Percentiles rank a stretch among this genome's conserved stretches.
phyloP scores from a whole-genome alignment of 1,139 yeast species.

The Candida sp. region DNA sequence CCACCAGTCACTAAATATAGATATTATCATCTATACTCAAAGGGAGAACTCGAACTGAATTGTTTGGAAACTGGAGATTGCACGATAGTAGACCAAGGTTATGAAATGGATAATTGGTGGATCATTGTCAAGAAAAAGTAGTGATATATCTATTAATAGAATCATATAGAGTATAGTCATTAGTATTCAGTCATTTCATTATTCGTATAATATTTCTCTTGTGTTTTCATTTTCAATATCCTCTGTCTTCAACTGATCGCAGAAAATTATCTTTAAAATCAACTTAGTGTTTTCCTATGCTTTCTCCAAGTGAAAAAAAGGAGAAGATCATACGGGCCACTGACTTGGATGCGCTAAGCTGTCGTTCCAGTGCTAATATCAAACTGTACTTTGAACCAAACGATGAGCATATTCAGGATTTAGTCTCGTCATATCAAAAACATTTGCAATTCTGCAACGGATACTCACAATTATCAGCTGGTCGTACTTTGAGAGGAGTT shows the following conservation, averaged over 20 bases:
- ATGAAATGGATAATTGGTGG: slow-evolving; percentile 97
- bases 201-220: no score
- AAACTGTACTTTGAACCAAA: slow-evolving; percentile 47
- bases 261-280: no score
- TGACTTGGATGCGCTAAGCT: slow-evolving; percentile 81
- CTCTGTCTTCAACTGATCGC: no score
- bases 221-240: no score
- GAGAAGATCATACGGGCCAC: slow-evolving; percentile 65
- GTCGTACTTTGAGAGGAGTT: slow-evolving; percentile 37
- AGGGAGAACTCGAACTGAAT: slow-evolving; percentile 79
- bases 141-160: not conserved
- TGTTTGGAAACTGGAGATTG: slow-evolving; percentile 67
- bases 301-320: slow-evolving; percentile 31
- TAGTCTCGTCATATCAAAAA: slow-evolving; percentile 40
- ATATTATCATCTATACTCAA: slow-evolving; percentile 79
- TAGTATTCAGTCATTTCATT: not conserved
- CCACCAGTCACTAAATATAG: slow-evolving; percentile 62
- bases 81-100: slow-evolving; percentile 64
- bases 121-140: slow-evolving; percentile 23
- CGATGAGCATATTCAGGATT: slow-evolving; percentile 47
- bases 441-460: slow-evolving; percentile 37
- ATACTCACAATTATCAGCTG: slow-evolving; percentile 36
- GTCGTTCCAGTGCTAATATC: slow-evolving; percentile 58
- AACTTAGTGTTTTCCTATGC: slow-evolving; percentile 24
- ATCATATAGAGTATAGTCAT: not conserved